Evolutionary conservation across 305 asterid genomes (phyloP).

Genomic region (Solanum hybrid): DNA sequence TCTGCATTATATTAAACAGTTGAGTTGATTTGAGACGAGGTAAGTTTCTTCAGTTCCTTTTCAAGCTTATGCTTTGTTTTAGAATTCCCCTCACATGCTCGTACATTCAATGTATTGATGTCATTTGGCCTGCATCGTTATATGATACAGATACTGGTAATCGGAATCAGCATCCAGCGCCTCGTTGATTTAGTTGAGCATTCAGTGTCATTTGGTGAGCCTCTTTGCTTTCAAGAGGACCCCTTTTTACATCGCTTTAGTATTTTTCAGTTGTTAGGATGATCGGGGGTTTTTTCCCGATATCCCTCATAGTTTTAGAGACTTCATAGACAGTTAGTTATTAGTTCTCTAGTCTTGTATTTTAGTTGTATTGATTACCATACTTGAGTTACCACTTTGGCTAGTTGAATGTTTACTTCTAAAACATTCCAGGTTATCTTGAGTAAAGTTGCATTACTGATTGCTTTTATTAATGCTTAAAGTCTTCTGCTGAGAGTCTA

Average conservation of each 20-base stretch:
- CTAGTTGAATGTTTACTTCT: not conserved
- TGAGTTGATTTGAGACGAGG: not conserved
- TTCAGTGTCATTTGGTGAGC: not conserved
- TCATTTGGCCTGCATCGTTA: not conserved
- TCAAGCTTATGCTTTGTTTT: not conserved
- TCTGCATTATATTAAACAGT: not conserved
- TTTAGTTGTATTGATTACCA: not conserved
- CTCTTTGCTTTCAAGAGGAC: not conserved
- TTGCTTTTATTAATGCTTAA: not conserved
- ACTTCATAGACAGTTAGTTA: not conserved
- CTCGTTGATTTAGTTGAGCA: not conserved
- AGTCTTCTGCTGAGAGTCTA: not conserved
- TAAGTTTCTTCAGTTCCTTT: not conserved
- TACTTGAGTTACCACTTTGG: not conserved
- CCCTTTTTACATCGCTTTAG: not conserved
- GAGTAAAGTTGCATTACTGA: not conserved
- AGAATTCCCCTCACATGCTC: not conserved
- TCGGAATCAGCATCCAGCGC: not conserved
- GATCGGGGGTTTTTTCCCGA: not conserved
- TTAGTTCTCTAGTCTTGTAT: not conserved
- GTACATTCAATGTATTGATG: not conserved
- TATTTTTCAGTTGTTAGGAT: not conserved
- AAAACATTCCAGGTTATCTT: not conserved
- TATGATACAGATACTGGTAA: not conserved
- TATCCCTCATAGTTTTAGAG: not conserved